Evolutionary conservation across 2,329 filamentous ascomycete species (phyloP), one percentile per base, ranked within the genome.

Genomic region (Aschersonia sp.): DNA sequence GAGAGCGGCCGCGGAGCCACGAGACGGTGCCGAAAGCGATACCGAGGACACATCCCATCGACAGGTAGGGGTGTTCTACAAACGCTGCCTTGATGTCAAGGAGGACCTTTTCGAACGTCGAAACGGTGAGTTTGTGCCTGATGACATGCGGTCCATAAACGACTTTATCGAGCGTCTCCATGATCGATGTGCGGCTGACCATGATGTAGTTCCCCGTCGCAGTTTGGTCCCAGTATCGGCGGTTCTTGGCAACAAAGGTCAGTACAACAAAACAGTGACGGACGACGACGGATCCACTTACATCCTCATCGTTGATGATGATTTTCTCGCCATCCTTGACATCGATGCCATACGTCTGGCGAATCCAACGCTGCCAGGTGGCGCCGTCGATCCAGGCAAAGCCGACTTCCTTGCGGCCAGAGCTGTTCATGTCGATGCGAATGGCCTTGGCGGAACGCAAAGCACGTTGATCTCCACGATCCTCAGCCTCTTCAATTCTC

Each of bases 361-460:
- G 77, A 53, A 98, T 79, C 92, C 92, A 98, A 52, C 90, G 79
- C 65, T 97, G 89, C 92, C 92, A 98, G 65, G 97, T 97, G 6
- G 87, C 78, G 45, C 89, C 88, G 61, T 98, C 92, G 10, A 97
- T 87, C 92, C 92, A 98, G 10, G 92, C 92, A 65, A 98, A 98
- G 7, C 80, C 79, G 41, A 97, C 88, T 61, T 94, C 85, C 63
- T 90, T 94, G 56, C 83, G 83, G 59, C 88, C 81, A 46, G 87
- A 78, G 60, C 84, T 84, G 56, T 90, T 84, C 79, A 95, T 94
- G 56, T 88, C 86, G 61, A 98, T 89, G 32, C 82, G 81, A 59
- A 94, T 94, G 53, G 79, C 83, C 73, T 98, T 98, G 37, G 92
- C 94, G 42, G 84, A 76, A 39, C 87, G 77, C 50, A 95, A 67